Conservation (phyloP, 2,329 filamentous ascomycete genomes). For the Fusarium robinianum region DNA sequence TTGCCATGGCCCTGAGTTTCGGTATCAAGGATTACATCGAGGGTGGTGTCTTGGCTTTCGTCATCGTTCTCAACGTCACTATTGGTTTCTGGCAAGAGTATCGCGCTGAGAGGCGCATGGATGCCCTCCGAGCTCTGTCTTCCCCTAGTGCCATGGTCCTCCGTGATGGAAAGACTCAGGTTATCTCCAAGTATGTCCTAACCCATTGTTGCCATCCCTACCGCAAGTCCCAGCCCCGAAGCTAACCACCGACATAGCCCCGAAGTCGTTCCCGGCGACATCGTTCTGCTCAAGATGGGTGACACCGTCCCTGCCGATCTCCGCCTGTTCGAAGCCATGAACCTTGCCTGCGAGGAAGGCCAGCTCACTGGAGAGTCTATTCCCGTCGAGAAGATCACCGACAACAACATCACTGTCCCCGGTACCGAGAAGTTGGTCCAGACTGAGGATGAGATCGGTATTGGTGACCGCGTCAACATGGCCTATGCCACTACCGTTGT, state of each 20-base stretch:
- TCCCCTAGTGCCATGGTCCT: conserved; percentile 66
- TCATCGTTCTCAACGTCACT: conserved; percentile 70
- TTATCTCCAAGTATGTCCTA: conserved; percentile 59
- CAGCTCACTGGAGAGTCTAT: conserved; percentile 77
- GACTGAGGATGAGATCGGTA: conserved; percentile 58
- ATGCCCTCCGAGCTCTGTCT: conserved; percentile 63
- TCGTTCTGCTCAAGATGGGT: conserved; percentile 69
- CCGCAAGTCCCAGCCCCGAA: not conserved
- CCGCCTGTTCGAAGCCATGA: conserved; percentile 73
- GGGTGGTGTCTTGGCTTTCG: conserved; percentile 67
- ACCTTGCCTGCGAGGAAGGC: conserved; percentile 78
- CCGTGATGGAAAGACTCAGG: conserved; percentile 60
- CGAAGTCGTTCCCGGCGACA: conserved; percentile 72
- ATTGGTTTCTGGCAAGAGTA: conserved; percentile 71
- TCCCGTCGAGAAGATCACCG: conserved; percentile 68
- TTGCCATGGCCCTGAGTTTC: conserved; percentile 75
- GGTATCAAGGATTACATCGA: conserved; percentile 70
- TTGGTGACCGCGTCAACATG: conserved; percentile 75
- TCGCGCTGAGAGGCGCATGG: conserved; percentile 69
- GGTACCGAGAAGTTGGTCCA: conserved; percentile 52
- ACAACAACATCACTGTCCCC: conserved; percentile 51
- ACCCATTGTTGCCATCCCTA: no score
- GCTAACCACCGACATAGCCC: conserved; percentile 47
- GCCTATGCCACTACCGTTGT: conserved; percentile 76
- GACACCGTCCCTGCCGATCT: conserved; percentile 77